phyloP scores from a whole-genome alignment of 2,329 filamentous ascomycete species.

The Fusarium coffeatum region DNA sequence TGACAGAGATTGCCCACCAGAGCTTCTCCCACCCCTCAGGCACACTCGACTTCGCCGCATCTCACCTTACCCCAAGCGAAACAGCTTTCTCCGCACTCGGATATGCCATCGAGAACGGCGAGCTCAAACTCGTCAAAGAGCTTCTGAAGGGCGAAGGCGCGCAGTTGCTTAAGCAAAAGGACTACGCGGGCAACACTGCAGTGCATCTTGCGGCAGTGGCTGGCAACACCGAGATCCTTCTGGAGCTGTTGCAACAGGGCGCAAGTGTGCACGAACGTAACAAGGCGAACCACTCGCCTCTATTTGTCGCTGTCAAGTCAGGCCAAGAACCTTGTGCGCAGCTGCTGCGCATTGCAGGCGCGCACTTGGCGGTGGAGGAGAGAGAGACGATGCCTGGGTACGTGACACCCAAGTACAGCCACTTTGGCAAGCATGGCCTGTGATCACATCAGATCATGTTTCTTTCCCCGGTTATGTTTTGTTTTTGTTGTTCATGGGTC shows the following conservation, averaged over 20 bases:
- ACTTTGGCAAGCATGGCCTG: constrained; percentile 15
- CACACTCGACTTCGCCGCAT: constrained; percentile 57
- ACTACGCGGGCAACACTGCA: constrained; percentile 84
- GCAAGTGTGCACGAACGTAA: constrained; percentile 76
- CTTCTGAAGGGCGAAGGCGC: constrained; percentile 74
- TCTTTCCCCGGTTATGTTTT: neutral
- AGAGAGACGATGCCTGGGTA: constrained; percentile 48
- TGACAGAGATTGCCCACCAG: constrained; percentile 79
- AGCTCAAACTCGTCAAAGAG: constrained; percentile 72
- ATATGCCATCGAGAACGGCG: constrained; percentile 80
- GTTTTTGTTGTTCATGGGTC: neutral
- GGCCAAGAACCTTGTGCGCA: constrained; percentile 65
- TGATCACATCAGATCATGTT: constrained; percentile 4
- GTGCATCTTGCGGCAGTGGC: constrained; percentile 69
- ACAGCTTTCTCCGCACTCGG: constrained; percentile 81
- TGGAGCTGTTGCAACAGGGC: constrained; percentile 68
- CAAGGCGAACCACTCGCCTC: constrained; percentile 72
- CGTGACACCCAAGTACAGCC: constrained; percentile 37
- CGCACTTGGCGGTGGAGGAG: constrained; percentile 63
- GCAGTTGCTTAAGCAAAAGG: constrained; percentile 77
- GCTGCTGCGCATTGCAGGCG: constrained; percentile 69
- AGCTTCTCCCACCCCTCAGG: constrained; percentile 80
- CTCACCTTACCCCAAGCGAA: constrained; percentile 60
- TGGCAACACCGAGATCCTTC: constrained; percentile 65
- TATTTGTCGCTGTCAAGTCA: constrained; percentile 71